phyloP scores from a whole-genome alignment of 148 eudicot genomes.

The Silene latifolia region DNA sequence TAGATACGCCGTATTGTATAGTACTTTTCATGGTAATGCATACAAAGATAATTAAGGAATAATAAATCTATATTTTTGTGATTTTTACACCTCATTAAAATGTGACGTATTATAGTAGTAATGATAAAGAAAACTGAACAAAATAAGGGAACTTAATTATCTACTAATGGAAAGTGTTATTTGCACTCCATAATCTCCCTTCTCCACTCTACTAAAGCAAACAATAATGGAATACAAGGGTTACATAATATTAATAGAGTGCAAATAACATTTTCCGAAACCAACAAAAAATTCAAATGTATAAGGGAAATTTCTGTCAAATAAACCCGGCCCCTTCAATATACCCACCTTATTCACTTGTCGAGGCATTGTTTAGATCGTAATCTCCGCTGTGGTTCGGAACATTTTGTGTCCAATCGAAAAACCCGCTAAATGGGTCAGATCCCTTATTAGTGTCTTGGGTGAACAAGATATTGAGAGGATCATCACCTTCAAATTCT shows the following conservation, averaged over 20 bases:
- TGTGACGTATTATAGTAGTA: no score
- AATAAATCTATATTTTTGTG: no score
- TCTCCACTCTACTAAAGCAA: not conserved
- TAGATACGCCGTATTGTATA: no score
- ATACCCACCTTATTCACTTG: not conserved
- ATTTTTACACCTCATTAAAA: no score
- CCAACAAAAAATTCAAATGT: not conserved
- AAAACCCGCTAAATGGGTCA: conserved; percentile 43
- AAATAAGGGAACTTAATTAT: no score
- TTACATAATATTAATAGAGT: not conserved
- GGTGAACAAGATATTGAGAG: conserved; percentile 44
- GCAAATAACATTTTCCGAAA: conserved; percentile 15
- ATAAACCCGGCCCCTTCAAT: not conserved
- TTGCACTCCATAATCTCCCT: not conserved
- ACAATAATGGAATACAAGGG: not conserved
- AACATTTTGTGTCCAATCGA: conserved; percentile 44
- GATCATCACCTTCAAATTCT: conserved; percentile 51
- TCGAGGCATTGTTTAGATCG: not conserved
- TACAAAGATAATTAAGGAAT: no score
- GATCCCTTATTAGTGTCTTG: conserved; percentile 28
- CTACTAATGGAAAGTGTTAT: not conserved
- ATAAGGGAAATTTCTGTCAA: not conserved
- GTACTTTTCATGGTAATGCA: no score
- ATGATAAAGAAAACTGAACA: no score
- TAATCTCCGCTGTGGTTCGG: not conserved